Percentiles rank a stretch among this genome's conserved stretches.
phyloP scores from a whole-genome alignment of 1,284 basidiomycete genomes.

The Anthracocystis walkeri region DNA sequence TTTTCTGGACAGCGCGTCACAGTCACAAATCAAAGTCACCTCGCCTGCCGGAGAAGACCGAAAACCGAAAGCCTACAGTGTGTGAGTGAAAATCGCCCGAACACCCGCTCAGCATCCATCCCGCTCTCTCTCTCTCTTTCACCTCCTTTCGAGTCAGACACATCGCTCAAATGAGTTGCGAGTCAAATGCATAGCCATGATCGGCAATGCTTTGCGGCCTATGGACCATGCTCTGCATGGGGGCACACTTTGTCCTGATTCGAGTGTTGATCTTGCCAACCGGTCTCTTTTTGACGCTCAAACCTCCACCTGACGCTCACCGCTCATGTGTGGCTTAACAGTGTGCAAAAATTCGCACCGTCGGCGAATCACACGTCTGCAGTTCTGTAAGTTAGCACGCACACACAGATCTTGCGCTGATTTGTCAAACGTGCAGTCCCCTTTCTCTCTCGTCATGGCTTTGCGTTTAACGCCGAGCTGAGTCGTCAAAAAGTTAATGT shows the following conservation, averaged over 20 bases:
- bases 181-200: not conserved
- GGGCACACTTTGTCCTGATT: not conserved
- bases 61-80: not conserved
- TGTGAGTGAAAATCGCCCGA: not conserved
- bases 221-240: not conserved
- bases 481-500: not conserved
- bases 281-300: too few relatives aligned
- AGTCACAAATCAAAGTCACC: not conserved
- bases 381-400: too few relatives aligned
- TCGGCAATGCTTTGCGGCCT: conserved; percentile 3
- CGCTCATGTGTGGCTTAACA: not conserved
- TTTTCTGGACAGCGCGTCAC: conserved; percentile 1
- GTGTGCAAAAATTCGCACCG: not conserved
- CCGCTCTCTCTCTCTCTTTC: not conserved
- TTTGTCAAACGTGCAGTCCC: not conserved
- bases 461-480: not conserved
- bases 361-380: conserved; percentile 10
- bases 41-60: conserved; percentile 10
- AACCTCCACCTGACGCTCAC: not conserved
- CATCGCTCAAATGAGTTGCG: not conserved
- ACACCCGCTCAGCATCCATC: conserved; percentile 3
- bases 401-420: not conserved
- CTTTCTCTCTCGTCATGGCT: conserved; percentile 4
- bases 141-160: not conserved
- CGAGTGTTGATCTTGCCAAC: too few relatives aligned